These are phyloP conservation scores for Mucor saturninus DNA, from an alignment of 371 early-diverging fungal genomes.

Conservation along the genomic window DNA sequence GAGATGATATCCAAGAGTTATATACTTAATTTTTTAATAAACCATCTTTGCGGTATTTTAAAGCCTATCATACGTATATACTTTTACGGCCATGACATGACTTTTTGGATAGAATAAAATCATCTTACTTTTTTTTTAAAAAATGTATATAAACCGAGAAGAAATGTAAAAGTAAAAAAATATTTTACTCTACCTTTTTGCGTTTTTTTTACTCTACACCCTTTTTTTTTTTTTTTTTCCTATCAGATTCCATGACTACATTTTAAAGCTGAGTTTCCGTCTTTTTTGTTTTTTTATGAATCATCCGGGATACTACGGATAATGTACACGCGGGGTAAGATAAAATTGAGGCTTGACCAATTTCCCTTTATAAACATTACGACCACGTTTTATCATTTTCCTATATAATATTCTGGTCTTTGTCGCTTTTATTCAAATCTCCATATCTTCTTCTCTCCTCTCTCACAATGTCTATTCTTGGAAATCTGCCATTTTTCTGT, in stretches of 20 bases:
- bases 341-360: conserved; percentile 5
- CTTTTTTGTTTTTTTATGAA: conserved; percentile 24
- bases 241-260: not conserved
- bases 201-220: conserved; percentile 2
- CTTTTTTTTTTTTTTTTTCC: not conserved
- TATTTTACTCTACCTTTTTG: not conserved
- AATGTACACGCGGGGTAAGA: conserved; percentile 6
- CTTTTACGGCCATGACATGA: conserved; percentile 11
- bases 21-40: conserved; percentile 40
- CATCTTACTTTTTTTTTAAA: conserved; percentile 6
- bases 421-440: conserved; percentile 12
- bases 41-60: not conserved
- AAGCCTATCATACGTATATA: not conserved
- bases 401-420: not conserved
- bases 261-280: not conserved
- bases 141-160: conserved; percentile 9
- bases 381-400: conserved; percentile 12
- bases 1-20: conserved; percentile 42
- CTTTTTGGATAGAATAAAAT: conserved; percentile 8
- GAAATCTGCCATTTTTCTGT: conserved; percentile 33
- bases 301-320: conserved; percentile 39
- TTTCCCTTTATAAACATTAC: conserved; percentile 1
- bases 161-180: conserved; percentile 1
- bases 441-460: not conserved
- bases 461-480: conserved; percentile 33